Conservation (phyloP, 75 land plant species). For the Picea glauca region DNA sequence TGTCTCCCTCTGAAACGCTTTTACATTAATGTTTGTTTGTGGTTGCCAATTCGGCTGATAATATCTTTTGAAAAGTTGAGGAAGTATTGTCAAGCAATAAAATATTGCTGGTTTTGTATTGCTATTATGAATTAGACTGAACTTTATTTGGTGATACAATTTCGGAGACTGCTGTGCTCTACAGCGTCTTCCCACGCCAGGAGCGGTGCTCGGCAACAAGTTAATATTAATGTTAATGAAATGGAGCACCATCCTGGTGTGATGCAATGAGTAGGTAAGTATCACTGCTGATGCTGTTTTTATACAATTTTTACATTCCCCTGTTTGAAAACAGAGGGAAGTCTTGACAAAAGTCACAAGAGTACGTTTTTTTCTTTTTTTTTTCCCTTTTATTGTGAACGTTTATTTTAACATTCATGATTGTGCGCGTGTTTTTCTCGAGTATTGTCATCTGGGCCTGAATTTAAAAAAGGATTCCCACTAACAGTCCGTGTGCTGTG, state of each 20-base stretch:
- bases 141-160: neutral
- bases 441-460: neutral
- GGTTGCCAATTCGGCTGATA: neutral
- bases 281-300: neutral
- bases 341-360: neutral
- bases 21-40: neutral
- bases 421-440: no score
- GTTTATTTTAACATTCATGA: no score
- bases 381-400: no score
- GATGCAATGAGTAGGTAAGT: slow-evolving; percentile 19
- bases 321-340: neutral
- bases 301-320: neutral
- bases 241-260: slow-evolving; percentile 27
- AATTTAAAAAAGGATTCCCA: neutral
- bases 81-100: neutral
- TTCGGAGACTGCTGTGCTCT: neutral
- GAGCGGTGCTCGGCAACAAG: slow-evolving; percentile 19
- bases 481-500: neutral
- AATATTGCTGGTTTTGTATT: neutral
- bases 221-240: slow-evolving; percentile 5
- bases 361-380: no score
- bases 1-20: neutral
- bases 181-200: slow-evolving; percentile 22
- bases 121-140: neutral
- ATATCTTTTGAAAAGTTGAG: neutral